These are phyloP conservation scores for Bacidia gigantensis DNA, from an alignment of 495 filamentous ascomycete genomes.

Conservation along the genomic window DNA sequence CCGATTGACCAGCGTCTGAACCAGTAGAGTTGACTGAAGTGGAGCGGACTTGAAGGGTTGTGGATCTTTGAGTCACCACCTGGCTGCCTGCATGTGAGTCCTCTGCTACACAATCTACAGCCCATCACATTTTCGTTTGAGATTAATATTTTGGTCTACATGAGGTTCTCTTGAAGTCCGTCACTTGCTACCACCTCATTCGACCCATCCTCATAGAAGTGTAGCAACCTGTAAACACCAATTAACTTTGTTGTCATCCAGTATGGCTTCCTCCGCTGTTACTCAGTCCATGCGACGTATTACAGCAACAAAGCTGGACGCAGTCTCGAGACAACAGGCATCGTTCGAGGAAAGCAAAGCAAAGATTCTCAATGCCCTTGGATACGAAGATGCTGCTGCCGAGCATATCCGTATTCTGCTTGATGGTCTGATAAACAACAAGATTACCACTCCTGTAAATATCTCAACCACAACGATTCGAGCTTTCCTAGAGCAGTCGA, in stretches of 20 bases:
- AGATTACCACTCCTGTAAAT: not conserved
- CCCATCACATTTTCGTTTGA: no score
- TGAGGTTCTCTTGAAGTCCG: no score
- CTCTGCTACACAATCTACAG: no score
- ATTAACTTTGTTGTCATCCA: not conserved
- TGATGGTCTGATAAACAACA: slow-evolving; percentile 3
- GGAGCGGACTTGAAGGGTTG: no score
- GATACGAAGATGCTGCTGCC: not conserved
- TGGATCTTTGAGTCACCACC: no score
- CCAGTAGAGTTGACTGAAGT: no score
- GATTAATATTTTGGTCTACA: no score
- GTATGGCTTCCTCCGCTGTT: slow-evolving; percentile 5
- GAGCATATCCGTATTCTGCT: slow-evolving; percentile 5
- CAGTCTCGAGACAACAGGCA: slow-evolving; percentile 1
- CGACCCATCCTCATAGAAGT: not conserved
- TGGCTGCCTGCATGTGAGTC: no score
- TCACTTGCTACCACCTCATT: no score
- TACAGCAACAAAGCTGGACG: slow-evolving; percentile 7
- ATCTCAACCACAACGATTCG: slow-evolving; percentile 21
- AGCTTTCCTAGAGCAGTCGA: slow-evolving; percentile 29
- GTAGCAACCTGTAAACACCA: not conserved
- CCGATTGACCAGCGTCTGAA: no score
- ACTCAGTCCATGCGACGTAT: slow-evolving; percentile 10
- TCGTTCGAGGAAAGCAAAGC: slow-evolving; percentile 5
- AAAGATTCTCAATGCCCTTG: slow-evolving; percentile 3